These are phyloP conservation scores for Sutorius australiensis DNA, from an alignment of 768 basidiomycete species.

Conservation along the genomic window DNA sequence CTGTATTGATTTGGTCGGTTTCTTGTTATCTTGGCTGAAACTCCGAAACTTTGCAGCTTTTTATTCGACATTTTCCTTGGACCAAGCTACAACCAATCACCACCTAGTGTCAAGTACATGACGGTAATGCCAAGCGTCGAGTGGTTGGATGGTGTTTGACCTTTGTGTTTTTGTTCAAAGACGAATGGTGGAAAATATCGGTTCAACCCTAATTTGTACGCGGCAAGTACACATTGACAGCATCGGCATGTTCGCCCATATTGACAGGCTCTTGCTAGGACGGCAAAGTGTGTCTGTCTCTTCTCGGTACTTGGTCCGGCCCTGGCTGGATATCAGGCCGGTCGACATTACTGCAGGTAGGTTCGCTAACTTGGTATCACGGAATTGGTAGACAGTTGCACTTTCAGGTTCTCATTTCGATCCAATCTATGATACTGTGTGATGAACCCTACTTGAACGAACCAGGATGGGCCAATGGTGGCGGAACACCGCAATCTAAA, in stretches of 20 bases:
- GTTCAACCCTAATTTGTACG: conserved; percentile 94
- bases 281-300: conserved; percentile 90
- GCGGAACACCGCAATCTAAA: conserved; percentile 69
- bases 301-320: conserved; percentile 90
- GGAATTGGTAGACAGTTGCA: not conserved
- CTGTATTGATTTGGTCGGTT: conserved; percentile 22
- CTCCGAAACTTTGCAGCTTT: conserved; percentile 38
- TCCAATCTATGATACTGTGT: conserved; percentile 94
- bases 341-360: conserved; percentile 82
- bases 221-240: conserved; percentile 43
- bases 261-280: conserved; percentile 46
- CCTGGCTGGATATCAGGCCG: conserved; percentile 92
- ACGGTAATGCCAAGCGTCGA: conserved; percentile 33
- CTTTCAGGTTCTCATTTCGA: conserved; percentile 75
- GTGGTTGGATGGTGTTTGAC: conserved; percentile 12
- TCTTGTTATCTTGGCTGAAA: conserved; percentile 2
- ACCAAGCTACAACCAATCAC: conserved; percentile 81
- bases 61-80: conserved; percentile 94
- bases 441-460: conserved; percentile 93
- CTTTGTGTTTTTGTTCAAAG: conserved; percentile 31
- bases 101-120: conserved; percentile 73
- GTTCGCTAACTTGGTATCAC: conserved; percentile 9
- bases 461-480: conserved; percentile 77
- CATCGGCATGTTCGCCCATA: not conserved
- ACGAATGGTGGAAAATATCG: conserved; percentile 86